Conservation (phyloP, 1,139 yeast genomes). For the Arxiozyma telluris region DNA sequence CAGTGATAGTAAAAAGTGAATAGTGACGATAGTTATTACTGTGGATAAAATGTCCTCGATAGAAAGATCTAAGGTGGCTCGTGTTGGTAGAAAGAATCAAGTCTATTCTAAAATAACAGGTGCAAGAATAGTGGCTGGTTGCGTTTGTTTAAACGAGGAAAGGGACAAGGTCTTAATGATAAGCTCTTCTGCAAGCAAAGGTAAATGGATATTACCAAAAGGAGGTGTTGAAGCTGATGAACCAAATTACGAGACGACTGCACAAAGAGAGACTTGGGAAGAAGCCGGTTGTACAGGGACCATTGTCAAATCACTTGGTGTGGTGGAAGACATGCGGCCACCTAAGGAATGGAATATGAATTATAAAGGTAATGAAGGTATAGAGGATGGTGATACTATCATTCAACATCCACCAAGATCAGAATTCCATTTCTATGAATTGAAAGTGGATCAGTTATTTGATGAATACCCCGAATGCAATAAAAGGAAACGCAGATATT, state of each 20-base stretch:
- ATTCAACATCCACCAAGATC: slow-evolving; percentile 45
- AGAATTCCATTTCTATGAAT: slow-evolving; percentile 79
- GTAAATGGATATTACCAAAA: slow-evolving; percentile 83
- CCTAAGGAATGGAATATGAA: slow-evolving; percentile 43
- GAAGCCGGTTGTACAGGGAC: slow-evolving; percentile 85
- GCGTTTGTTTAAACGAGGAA: slow-evolving; percentile 57
- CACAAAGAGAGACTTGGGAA: slow-evolving; percentile 92
- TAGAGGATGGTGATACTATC: slow-evolving; percentile 21
- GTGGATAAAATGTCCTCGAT: not conserved
- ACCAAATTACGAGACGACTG: slow-evolving; percentile 43
- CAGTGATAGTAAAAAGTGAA: too few relatives aligned
- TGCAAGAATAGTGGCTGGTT: slow-evolving; percentile 83
- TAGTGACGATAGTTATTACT: too few relatives aligned
- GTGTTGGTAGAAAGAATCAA: slow-evolving; percentile 33
- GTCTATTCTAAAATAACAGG: slow-evolving; percentile 49
- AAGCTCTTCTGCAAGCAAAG: slow-evolving; percentile 56
- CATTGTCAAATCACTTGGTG: slow-evolving; percentile 47
- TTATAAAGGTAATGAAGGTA: not conserved
- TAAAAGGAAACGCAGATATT: slow-evolving; percentile 64
- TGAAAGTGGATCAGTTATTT: slow-evolving; percentile 49
- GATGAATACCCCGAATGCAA: slow-evolving; percentile 66
- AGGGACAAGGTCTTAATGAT: slow-evolving; percentile 64
- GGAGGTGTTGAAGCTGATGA: slow-evolving; percentile 95
- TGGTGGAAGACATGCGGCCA: slow-evolving; percentile 62
- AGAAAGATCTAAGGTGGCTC: slow-evolving; percentile 12